Evolutionary conservation across 108 stramenopile genomes (phyloP).

Genomic region (Pseudonitzschia multiseries): DNA sequence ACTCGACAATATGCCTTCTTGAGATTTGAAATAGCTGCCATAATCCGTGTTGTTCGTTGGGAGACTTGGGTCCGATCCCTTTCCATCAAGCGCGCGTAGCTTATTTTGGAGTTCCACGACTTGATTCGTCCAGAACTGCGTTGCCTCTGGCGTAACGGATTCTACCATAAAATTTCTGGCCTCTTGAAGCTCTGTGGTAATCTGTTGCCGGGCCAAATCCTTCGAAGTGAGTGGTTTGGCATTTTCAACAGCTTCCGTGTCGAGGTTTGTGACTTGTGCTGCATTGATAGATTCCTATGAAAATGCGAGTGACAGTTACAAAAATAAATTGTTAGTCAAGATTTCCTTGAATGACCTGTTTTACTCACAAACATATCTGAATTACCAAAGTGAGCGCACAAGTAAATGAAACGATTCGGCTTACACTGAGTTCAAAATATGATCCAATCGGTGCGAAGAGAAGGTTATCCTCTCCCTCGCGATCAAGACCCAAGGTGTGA

Average conservation of each 20-base stretch:
- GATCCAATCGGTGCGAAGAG: constrained; percentile 43
- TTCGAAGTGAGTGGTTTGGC: constrained; percentile 35
- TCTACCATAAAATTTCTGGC: constrained; percentile 67
- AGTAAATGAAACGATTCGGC: background rate
- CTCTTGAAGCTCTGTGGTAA: constrained; percentile 72
- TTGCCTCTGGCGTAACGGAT: constrained; percentile 70
- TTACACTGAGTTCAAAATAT: constrained; percentile 23
- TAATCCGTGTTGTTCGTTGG: background rate
- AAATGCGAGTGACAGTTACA: no score
- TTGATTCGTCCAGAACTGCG: constrained; percentile 74
- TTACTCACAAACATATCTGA: background rate
- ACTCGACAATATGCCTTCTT: background rate
- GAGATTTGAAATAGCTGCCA: constrained; percentile 6
- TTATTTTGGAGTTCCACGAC: constrained; percentile 62
- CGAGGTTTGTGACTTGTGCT: background rate
- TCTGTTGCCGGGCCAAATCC: constrained; percentile 58
- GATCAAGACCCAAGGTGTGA: constrained; percentile 62
- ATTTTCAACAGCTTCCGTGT: constrained; percentile 14
- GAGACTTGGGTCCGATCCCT: constrained; percentile 1
- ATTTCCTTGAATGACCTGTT: no score
- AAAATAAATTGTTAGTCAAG: background rate
- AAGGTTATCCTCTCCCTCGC: constrained; percentile 52
- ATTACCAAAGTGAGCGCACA: no score
- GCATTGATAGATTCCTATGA: background rate
- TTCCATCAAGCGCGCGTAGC: constrained; percentile 40